phyloP scores from a whole-genome alignment of 2,329 filamentous ascomycete genomes.

The Aureobasidium pullulans region DNA sequence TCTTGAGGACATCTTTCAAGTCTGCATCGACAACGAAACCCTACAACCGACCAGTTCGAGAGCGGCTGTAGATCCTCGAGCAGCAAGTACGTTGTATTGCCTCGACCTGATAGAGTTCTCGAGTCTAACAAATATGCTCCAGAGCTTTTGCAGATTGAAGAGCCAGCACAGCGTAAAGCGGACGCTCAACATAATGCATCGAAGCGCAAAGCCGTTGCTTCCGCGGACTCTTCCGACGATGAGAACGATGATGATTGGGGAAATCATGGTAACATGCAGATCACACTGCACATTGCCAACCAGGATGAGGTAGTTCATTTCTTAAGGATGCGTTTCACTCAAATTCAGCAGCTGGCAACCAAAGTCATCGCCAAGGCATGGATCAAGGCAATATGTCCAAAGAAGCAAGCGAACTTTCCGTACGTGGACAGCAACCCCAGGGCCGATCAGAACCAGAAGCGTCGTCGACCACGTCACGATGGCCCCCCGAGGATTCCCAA shows the following conservation, averaged over 20 bases:
- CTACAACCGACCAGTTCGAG: not conserved
- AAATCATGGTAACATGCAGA: conserved; percentile 6
- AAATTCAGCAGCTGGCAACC: conserved; percentile 62
- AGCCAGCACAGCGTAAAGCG: not conserved
- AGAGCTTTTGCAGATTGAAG: conserved; percentile 3
- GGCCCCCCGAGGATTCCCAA: conserved; percentile 20
- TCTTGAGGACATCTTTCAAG: not conserved
- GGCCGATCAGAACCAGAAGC: conserved; percentile 2
- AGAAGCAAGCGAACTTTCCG: conserved; percentile 68
- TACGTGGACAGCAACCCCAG: conserved; percentile 50
- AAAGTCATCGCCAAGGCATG: conserved; percentile 69
- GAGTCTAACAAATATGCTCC: not conserved
- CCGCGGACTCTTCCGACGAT: conserved; percentile 1
- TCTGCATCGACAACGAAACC: not conserved
- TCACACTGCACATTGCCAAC: conserved; percentile 18
- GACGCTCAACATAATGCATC: not conserved
- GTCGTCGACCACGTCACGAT: conserved; percentile 1
- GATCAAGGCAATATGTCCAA: conserved; percentile 68
- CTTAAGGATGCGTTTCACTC: conserved; percentile 55
- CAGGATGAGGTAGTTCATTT: conserved; percentile 40
- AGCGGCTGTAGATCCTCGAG: not conserved
- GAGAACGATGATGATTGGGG: conserved; percentile 1
- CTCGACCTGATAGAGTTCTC: not conserved
- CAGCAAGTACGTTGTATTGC: not conserved
- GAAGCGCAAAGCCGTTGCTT: not conserved